Conservation (phyloP, 2,329 filamentous ascomycete genomes). For the Pseudophaeomoniella oleicola region DNA sequence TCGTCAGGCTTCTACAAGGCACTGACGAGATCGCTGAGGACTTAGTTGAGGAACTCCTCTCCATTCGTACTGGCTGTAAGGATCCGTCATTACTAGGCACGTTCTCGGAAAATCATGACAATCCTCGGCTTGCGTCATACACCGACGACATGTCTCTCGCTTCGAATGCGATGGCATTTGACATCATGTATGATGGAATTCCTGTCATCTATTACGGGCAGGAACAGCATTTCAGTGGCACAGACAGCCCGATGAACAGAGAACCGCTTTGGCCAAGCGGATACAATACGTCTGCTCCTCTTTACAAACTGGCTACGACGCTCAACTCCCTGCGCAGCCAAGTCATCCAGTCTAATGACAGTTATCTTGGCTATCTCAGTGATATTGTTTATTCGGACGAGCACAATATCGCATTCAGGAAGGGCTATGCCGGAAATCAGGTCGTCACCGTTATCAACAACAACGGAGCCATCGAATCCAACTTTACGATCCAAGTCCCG, state of each 20-base stretch:
- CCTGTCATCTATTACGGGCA: conserved; percentile 53
- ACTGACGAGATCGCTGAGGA: neutral
- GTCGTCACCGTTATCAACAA: conserved; percentile 32
- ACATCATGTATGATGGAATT: conserved; percentile 28
- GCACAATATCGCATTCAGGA: conserved; percentile 30
- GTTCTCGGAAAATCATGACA: conserved; percentile 48
- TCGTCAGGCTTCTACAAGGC: conserved; percentile 13
- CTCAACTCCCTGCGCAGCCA: conserved; percentile 8
- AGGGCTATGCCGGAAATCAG: conserved; percentile 24
- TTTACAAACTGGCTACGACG: conserved; percentile 1
- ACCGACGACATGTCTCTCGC: conserved; percentile 33
- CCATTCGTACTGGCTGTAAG: conserved; percentile 18
- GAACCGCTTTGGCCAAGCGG: conserved; percentile 39
- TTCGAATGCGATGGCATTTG: conserved; percentile 3
- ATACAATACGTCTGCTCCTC: neutral
- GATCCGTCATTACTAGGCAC: conserved; percentile 33
- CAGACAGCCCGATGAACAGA: conserved; percentile 32
- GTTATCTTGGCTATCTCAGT: conserved; percentile 27
- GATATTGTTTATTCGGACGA: conserved; percentile 28
- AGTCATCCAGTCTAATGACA: conserved; percentile 21
- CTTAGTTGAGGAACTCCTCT: conserved; percentile 9
- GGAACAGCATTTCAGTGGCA: conserved; percentile 44
- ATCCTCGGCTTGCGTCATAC: conserved; percentile 36
- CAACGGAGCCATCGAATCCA: conserved; percentile 17
- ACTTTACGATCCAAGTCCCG: conserved; percentile 18